Conservation (phyloP, 2,329 filamentous ascomycete species). For the Cryphonectria carpinicola region DNA sequence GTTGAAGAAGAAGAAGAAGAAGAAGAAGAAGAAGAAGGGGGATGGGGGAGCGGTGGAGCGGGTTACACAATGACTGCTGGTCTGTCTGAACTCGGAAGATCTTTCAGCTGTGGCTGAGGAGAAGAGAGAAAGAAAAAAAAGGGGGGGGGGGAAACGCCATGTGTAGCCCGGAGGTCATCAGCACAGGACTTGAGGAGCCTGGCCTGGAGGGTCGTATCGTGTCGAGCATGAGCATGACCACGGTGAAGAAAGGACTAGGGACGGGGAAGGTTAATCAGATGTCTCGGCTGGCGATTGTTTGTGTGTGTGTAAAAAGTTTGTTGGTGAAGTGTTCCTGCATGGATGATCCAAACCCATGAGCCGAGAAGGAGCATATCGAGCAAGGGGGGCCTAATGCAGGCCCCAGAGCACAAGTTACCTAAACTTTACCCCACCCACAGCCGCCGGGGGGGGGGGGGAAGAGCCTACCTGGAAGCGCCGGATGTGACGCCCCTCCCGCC, state of each 20-base stretch:
- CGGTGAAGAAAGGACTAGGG: not conserved
- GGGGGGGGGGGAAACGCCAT: not conserved
- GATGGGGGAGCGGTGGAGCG: not conserved
- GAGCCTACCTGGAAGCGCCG: constrained; percentile 1
- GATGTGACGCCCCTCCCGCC: not conserved
- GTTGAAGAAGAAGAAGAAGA: too few species aligned
- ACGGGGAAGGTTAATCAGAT: not conserved
- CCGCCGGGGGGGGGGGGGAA: not conserved
- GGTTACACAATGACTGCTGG: not conserved
- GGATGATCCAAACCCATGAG: not conserved
- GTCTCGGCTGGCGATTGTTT: not conserved
- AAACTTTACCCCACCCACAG: not conserved
- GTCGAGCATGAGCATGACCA: not conserved
- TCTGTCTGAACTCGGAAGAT: not conserved
- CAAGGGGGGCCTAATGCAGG: constrained; percentile 1
- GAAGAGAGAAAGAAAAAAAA: too few species aligned
- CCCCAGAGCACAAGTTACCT: not conserved
- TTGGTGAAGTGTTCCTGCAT: not conserved
- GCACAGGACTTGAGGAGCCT: not conserved
- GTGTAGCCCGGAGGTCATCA: not conserved
- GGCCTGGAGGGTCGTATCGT: not conserved
- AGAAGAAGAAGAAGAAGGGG: too few species aligned
- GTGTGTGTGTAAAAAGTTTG: not conserved
- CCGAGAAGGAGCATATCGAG: not conserved
- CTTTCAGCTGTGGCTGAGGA: not conserved